Evolutionary conservation across 345 rosid species (phyloP).

Genomic region (Luvunga scandens): DNA sequence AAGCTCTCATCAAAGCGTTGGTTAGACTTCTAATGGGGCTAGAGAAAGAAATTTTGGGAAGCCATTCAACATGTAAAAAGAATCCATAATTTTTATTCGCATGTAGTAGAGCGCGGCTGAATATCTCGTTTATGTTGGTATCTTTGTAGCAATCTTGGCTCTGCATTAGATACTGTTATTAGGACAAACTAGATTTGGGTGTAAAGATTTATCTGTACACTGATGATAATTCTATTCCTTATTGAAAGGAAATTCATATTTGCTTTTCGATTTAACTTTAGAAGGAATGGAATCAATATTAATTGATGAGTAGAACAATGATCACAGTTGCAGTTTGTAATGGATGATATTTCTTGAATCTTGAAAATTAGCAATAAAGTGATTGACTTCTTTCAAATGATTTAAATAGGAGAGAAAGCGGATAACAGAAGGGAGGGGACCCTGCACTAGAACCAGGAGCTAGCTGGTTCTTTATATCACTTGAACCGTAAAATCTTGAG

Average conservation of each 20-base stretch:
- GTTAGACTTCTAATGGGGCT: not conserved
- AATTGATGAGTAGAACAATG: not conserved
- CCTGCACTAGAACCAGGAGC: no score
- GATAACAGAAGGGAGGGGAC: no score
- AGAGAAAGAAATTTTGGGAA: not conserved
- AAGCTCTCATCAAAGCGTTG: not conserved
- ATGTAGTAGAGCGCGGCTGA: no score
- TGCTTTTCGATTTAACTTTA: no score
- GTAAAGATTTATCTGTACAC: not conserved
- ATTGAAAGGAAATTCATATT: no score
- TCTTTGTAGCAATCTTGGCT: not conserved
- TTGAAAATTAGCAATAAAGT: not conserved
- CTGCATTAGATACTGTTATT: not conserved
- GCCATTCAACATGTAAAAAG: not conserved
- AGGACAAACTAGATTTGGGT: not conserved
- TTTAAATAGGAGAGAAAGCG: no score
- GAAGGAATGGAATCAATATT: no score
- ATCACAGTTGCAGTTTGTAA: not conserved
- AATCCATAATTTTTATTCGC: not conserved
- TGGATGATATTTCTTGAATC: not conserved
- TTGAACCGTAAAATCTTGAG: not conserved
- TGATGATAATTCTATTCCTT: not conserved
- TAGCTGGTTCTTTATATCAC: no score
- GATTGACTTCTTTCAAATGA: not conserved
- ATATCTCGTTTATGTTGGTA: not conserved